Percentiles rank a stretch among this genome's conserved stretches.
Evolutionary conservation across 2,329 filamentous ascomycete species (phyloP).

Genomic region (Ceratocystis papillata): DNA sequence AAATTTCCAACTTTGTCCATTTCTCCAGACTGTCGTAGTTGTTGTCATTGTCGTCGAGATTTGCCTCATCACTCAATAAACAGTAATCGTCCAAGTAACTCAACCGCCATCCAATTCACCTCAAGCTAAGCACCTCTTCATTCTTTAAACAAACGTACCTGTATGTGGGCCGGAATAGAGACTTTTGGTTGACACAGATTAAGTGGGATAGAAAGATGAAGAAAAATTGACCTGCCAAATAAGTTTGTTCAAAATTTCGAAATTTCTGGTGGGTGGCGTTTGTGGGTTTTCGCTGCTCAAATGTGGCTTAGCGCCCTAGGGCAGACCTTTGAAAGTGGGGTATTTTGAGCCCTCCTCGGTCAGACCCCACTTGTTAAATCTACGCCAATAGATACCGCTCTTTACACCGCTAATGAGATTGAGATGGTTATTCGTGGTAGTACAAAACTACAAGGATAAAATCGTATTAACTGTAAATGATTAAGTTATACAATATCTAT

Average conservation of each 20-base stretch:
- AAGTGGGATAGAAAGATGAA: slow-evolving; percentile 20
- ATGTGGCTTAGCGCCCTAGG: slow-evolving; percentile 22
- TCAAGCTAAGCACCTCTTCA: slow-evolving; percentile 9
- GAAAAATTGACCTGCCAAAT: slow-evolving; percentile 20
- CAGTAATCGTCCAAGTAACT: neutral
- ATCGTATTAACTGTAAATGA: neutral
- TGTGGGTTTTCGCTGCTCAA: slow-evolving; percentile 19
- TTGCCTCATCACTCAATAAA: neutral
- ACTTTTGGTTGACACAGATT: slow-evolving; percentile 24
- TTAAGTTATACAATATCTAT: neutral
- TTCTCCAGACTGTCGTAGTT: neutral
- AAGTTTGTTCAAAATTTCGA: slow-evolving; percentile 20
- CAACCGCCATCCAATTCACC: neutral
- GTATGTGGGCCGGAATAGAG: slow-evolving; percentile 23
- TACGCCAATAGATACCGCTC: neutral
- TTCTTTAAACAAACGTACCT: slow-evolving; percentile 20
- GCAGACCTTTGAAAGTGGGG: slow-evolving; percentile 14
- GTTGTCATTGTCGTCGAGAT: neutral
- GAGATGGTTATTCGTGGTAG: neutral
- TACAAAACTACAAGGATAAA: neutral
- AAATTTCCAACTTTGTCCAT: neutral
- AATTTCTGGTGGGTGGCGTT: slow-evolving; percentile 23
- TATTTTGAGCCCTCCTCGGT: neutral
- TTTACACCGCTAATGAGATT: neutral
- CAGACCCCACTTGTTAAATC: neutral